A percentile compares a stretch with the other conserved stretches of the same genome.
phyloP scores from a whole-genome alignment of 768 basidiomycete genomes.

The Galerina marginata region DNA sequence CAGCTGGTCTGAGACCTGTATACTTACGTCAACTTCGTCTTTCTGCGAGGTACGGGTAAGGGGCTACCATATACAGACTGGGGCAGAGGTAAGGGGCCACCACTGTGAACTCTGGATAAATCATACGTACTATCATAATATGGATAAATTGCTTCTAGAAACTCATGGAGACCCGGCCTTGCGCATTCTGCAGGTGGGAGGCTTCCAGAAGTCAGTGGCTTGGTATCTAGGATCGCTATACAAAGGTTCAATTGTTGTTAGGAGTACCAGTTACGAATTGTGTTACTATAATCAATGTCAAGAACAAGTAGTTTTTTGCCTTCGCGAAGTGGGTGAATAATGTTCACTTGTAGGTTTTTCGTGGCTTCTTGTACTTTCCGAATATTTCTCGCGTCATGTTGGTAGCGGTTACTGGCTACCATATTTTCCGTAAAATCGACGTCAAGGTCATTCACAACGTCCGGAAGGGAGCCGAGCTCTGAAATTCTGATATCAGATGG shows the following conservation, averaged over 20 bases:
- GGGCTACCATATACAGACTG: conserved; percentile 80
- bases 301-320: conserved; percentile 86
- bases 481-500: conserved; percentile 6
- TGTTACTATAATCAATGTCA: conserved; percentile 87
- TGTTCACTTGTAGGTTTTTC: conserved; percentile 62
- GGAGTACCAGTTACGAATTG: background rate
- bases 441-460: conserved; percentile 82
- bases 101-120: background rate
- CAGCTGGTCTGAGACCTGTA: conserved; percentile 83
- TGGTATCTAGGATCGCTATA: conserved; percentile 83
- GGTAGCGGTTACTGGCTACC: conserved; percentile 61
- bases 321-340: conserved; percentile 77
- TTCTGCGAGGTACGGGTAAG: background rate
- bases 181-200: conserved; percentile 84
- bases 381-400: conserved; percentile 79
- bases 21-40: background rate
- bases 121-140: conserved; percentile 71
- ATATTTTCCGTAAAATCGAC: conserved; percentile 74
- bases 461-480: conserved; percentile 72
- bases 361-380: conserved; percentile 81
- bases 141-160: conserved; percentile 79
- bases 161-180: conserved; percentile 82
- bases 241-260: conserved; percentile 6
- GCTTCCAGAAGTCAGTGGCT: conserved; percentile 81
- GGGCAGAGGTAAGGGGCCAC: background rate